A percentile compares a stretch with the other conserved stretches of the same genome.
These are phyloP conservation scores for Rhizophagus prolifer DNA, from an alignment of 192 early-diverging fungal species.

Conservation along the genomic window DNA sequence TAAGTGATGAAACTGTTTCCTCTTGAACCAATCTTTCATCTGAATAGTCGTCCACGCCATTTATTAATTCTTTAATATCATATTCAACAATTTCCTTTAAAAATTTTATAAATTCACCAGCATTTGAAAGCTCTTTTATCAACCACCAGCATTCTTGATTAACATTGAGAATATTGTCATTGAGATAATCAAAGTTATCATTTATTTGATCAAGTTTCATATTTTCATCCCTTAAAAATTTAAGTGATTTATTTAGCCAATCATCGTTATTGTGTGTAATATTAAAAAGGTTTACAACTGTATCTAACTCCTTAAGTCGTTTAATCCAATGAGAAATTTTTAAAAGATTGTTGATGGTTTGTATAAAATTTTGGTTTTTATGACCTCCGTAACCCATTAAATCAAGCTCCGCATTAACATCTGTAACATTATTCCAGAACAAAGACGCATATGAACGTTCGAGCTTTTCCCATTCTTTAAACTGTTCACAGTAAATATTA, in stretches of 20 bases:
- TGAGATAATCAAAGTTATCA: background rate
- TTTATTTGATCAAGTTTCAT: background rate
- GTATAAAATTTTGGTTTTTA: background rate
- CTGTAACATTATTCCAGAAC: constrained; percentile 11
- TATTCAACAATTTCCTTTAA: background rate
- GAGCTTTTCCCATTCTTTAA: background rate
- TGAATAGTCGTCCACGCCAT: constrained; percentile 30
- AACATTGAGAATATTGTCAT: background rate
- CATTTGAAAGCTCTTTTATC: background rate
- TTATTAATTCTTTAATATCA: constrained; percentile 33
- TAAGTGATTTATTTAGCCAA: background rate
- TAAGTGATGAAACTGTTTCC: constrained; percentile 22
- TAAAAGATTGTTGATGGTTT: background rate
- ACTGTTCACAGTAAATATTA: background rate
- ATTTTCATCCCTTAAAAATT: background rate
- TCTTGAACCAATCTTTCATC: constrained; percentile 31
- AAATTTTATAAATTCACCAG: background rate
- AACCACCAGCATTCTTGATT: background rate
- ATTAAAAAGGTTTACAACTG: background rate
- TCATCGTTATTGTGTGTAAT: background rate
- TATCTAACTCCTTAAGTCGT: background rate
- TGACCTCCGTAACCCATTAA: background rate
- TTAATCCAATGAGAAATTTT: background rate
- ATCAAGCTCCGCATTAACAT: constrained; percentile 6
- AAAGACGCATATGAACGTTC: background rate